These are phyloP conservation scores for Cyberlindnera suaveolens DNA, from an alignment of 805 yeast genomes.

Conservation along the genomic window DNA sequence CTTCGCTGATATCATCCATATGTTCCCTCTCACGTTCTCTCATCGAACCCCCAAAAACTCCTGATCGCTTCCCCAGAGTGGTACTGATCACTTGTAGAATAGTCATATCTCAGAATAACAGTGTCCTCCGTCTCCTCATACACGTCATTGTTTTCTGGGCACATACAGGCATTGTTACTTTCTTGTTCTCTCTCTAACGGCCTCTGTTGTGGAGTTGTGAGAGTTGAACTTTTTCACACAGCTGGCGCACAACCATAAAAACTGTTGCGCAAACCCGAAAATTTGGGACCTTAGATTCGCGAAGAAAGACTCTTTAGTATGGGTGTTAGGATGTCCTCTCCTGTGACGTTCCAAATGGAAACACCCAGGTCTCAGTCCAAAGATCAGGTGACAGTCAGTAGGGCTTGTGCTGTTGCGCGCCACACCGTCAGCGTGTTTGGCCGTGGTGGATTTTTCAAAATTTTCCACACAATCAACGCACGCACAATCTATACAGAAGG, in stretches of 20 bases:
- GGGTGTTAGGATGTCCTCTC: not conserved
- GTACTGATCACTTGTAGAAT: too few relatives aligned
- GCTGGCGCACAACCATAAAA: constrained; percentile 1
- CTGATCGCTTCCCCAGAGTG: too few relatives aligned
- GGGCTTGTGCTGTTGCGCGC: constrained; percentile 4
- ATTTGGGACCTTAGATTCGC: constrained; percentile 1
- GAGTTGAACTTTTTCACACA: constrained; percentile 23
- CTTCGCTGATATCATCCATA: too few relatives aligned
- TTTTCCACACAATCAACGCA: constrained; percentile 11
- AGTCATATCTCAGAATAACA: not conserved
- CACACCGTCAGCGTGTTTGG: constrained; percentile 1
- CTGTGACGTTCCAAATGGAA: not conserved
- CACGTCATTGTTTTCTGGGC: constrained; percentile 1
- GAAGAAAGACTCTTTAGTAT: not conserved
- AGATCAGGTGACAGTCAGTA: constrained; percentile 4
- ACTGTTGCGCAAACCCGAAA: constrained; percentile 1
- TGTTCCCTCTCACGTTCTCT: too few relatives aligned
- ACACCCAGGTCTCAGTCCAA: not conserved
- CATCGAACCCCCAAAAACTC: too few relatives aligned
- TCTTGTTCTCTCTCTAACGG: constrained; percentile 12
- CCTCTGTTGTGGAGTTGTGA: constrained; percentile 2
- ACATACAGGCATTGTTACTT: constrained; percentile 38
- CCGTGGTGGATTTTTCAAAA: constrained; percentile 13
- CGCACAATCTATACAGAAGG: not conserved
- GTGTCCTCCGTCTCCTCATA: not conserved